Evolutionary conservation across 2,329 filamentous ascomycete species (phyloP), one percentile per base, ranked within the genome.

Genomic region (Trichocomaceae sp.): DNA sequence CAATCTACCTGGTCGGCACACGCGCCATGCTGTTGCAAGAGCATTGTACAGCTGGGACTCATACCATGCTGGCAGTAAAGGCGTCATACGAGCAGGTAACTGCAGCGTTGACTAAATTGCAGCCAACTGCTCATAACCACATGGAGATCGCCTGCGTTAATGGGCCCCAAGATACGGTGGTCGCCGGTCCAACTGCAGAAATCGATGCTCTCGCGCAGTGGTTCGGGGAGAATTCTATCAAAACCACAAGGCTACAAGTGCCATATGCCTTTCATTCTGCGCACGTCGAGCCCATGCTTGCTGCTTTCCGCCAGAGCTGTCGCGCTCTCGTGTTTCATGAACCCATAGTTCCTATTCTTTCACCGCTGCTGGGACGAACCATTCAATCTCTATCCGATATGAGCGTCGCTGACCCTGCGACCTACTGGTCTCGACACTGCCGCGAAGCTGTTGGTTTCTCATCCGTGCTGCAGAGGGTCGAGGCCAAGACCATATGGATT

Each of bases 111-210:
- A 44, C 1, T 17, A 22, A 5, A 37, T 29, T 17, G n/a, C 17
- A 6, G 39, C 12, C 20, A 13, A 19, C 6, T n/a, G n/a, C 6
- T 23, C 2, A 39, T 4, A 66, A 37, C 35, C 45, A 3, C 66
- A 20, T 33, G 78, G n/a, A 81, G 61, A 71, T 84, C 57, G 85
- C 88, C 15, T 93, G 89, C 73, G 80, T 90, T 66, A 95, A 95
- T 62, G 83, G 85, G 0, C 83, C 85, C 0, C 77, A 82, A 50
- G 87, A 90, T 66, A 90, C 84, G 9, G 89, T 93, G 1, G 75
- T 93, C 17, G 83, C 82, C 58, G 72, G 81, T 15, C 79, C 78
- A 53, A 8, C 86, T 80, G 2, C 83, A 83, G 1, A 82, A 82
- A 26, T 77, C 73, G 68, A 86, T 80, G 12, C 88, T 84, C 67